Conservation (phyloP, 2,329 filamentous ascomycete species). For the Elsinoe batatas region DNA sequence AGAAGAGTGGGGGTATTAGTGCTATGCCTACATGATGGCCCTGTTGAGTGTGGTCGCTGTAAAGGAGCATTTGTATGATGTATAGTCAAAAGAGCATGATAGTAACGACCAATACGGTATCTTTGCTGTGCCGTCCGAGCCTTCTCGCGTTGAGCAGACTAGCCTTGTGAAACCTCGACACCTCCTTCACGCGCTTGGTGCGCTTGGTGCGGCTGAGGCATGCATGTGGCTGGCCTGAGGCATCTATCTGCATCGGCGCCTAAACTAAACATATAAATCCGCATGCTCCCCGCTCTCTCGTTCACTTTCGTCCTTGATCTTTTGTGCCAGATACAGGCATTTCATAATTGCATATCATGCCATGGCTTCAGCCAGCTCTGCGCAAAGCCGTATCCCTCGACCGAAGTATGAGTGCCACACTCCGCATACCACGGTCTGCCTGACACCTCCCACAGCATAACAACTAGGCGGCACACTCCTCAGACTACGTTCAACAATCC, state of each 20-base stretch:
- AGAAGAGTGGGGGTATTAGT: slow-evolving; percentile 4
- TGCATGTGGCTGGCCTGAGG: too few species aligned
- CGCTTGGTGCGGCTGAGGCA: too few species aligned
- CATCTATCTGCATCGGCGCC: too few species aligned
- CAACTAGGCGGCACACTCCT: not conserved
- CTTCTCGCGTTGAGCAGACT: too few species aligned
- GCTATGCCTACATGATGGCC: slow-evolving; percentile 3
- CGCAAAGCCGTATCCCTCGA: not conserved
- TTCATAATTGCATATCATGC: not conserved
- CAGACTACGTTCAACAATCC: not conserved
- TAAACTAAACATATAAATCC: too few species aligned
- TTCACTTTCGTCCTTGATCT: too few species aligned
- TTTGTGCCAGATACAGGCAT: too few species aligned
- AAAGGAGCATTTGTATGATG: not conserved
- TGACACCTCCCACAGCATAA: not conserved
- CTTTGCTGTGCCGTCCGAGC: too few species aligned
- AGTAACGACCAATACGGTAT: not conserved
- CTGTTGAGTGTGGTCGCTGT: not conserved
- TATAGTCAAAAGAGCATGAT: not conserved
- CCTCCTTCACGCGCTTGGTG: too few species aligned
- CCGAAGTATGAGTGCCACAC: not conserved
- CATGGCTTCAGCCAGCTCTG: not conserved
- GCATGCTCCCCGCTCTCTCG: too few species aligned
- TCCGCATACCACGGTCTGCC: not conserved
- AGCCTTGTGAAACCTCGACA: too few species aligned